Evolutionary conservation across 805 yeast genomes (phyloP).

Genomic region (Lachancea dasiensis): DNA sequence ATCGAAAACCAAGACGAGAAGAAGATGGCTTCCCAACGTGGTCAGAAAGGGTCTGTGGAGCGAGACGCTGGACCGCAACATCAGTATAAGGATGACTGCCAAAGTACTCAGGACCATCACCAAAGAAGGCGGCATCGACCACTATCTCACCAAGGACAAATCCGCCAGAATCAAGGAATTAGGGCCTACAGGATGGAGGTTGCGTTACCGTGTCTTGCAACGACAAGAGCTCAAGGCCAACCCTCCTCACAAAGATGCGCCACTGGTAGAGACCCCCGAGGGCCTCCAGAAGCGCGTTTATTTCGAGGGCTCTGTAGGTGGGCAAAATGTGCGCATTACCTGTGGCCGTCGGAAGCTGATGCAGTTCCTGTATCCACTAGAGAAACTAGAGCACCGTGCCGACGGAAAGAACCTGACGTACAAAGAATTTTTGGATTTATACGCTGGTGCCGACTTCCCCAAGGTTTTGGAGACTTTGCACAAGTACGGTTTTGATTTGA

Average conservation of each 20-base stretch:
- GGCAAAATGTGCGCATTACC: constrained; percentile 42
- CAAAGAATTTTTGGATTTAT: constrained; percentile 45
- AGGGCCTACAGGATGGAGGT: constrained; percentile 88
- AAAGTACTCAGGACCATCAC: constrained; percentile 80
- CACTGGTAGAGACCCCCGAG: constrained; percentile 28
- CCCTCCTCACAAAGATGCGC: constrained; percentile 36
- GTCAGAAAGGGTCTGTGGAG: constrained; percentile 77
- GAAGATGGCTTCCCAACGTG: constrained; percentile 82
- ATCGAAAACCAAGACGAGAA: constrained; percentile 60
- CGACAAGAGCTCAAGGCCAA: constrained; percentile 35
- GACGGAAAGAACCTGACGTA: constrained; percentile 41
- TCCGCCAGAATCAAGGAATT: constrained; percentile 86
- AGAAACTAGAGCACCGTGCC: constrained; percentile 37
- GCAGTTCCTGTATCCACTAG: constrained; percentile 47
- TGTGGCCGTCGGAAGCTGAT: constrained; percentile 64
- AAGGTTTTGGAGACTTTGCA: constrained; percentile 20
- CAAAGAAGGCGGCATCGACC: constrained; percentile 93
- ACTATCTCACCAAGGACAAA: constrained; percentile 78
- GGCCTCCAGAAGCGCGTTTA: constrained; percentile 40
- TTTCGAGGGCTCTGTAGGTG: constrained; percentile 40
- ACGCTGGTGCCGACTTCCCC: constrained; percentile 19
- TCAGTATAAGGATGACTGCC: constrained; percentile 63
- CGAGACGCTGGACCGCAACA: constrained; percentile 55
- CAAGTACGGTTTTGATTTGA: constrained; percentile 33
- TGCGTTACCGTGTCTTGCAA: constrained; percentile 67